phyloP scores from a whole-genome alignment of 2,329 filamentous ascomycete species.

The Zopfia rhizophila region DNA sequence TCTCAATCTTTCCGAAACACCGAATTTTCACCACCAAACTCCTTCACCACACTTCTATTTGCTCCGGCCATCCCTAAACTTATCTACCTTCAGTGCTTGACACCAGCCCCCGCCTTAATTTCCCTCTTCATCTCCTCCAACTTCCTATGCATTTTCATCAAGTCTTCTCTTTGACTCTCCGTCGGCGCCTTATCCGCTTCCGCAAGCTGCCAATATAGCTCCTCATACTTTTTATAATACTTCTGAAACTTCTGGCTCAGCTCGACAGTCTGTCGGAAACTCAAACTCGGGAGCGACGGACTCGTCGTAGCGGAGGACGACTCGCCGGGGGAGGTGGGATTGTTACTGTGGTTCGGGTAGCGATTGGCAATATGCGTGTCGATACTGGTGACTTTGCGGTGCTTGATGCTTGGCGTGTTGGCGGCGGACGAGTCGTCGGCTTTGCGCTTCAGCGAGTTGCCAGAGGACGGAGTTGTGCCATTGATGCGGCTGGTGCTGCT shows the following conservation, averaged over 20 bases:
- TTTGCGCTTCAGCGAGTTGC: slow-evolving; percentile 57
- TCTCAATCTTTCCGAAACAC: too few relatives aligned
- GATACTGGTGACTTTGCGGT: slow-evolving; percentile 47
- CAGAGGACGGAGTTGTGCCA: slow-evolving; percentile 41
- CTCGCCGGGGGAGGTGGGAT: slow-evolving; percentile 44
- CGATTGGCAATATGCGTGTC: slow-evolving; percentile 48
- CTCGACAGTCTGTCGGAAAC: slow-evolving; percentile 57
- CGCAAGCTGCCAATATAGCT: slow-evolving; percentile 62
- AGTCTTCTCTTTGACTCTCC: slow-evolving; percentile 60
- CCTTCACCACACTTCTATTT: too few relatives aligned
- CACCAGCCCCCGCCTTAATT: slow-evolving; percentile 56
- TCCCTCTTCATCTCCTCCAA: slow-evolving; percentile 68
- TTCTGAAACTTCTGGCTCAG: slow-evolving; percentile 65
- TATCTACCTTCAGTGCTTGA: slow-evolving; percentile 37
- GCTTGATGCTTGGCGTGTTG: slow-evolving; percentile 42
- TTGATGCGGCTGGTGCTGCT: slow-evolving; percentile 40
- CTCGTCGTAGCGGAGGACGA: slow-evolving; percentile 48
- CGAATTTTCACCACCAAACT: too few relatives aligned
- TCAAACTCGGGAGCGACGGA: slow-evolving; percentile 45
- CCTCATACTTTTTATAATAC: slow-evolving; percentile 67
- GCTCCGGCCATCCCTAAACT: too few relatives aligned
- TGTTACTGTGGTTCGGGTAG: slow-evolving; percentile 42
- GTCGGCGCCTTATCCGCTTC: slow-evolving; percentile 56
- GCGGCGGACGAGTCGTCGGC: slow-evolving; percentile 50
- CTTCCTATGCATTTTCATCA: slow-evolving; percentile 65